phyloP scores from a whole-genome alignment of 257 asterid species.

The Ballota nigra region DNA sequence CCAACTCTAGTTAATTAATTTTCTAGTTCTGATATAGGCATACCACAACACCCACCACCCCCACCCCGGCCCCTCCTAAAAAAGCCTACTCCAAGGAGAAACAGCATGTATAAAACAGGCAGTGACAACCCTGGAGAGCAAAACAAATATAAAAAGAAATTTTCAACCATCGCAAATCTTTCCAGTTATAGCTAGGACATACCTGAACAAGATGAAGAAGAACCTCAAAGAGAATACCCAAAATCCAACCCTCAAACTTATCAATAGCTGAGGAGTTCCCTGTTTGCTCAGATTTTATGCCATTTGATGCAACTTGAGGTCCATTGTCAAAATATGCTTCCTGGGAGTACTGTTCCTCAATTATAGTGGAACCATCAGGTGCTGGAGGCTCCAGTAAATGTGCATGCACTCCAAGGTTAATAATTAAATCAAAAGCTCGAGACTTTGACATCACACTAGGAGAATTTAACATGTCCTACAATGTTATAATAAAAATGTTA shows the following conservation, averaged over 20 bases:
- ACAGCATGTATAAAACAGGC: not conserved
- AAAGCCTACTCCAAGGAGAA: not conserved
- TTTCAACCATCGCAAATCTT: slow-evolving; percentile 5
- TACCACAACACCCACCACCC: not conserved
- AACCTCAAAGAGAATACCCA: slow-evolving; percentile 93
- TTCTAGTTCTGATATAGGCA: not conserved
- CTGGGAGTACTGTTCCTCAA: slow-evolving; percentile 80
- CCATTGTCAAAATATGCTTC: slow-evolving; percentile 68
- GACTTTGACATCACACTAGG: slow-evolving; percentile 76
- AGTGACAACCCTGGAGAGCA: not conserved
- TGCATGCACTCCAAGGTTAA: slow-evolving; percentile 98
- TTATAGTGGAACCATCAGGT: slow-evolving; percentile 63
- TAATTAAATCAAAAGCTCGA: slow-evolving; percentile 93
- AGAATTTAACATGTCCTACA: slow-evolving; percentile 92
- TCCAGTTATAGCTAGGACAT: slow-evolving; percentile 22
- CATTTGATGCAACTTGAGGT: slow-evolving; percentile 54
- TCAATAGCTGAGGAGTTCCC: slow-evolving; percentile 65
- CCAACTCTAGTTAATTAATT: not conserved
- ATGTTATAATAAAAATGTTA: slow-evolving; percentile 26
- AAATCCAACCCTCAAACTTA: slow-evolving; percentile 93
- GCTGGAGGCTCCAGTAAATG: slow-evolving; percentile 95
- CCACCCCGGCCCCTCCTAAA: not conserved
- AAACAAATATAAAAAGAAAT: not conserved
- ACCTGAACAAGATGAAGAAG: slow-evolving; percentile 99
- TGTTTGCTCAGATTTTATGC: slow-evolving; percentile 48